Evolutionary conservation across 2,329 filamentous ascomycete genomes (phyloP).

Genomic region (Hypoxylon sp.): DNA sequence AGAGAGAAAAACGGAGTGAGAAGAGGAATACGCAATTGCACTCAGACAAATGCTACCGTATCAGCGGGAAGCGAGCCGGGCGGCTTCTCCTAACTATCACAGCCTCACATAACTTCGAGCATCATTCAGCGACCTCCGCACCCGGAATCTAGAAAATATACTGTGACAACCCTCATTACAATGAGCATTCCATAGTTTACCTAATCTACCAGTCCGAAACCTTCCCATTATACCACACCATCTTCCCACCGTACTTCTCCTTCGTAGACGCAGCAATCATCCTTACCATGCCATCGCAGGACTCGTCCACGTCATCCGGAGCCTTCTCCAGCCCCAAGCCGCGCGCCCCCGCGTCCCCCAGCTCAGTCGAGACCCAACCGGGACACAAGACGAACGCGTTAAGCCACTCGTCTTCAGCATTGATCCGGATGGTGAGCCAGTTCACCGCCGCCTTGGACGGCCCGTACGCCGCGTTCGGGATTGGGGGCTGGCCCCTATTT

Average conservation of each 20-base stretch:
- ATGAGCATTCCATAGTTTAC: not conserved
- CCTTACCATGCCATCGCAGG: slow-evolving; percentile 32
- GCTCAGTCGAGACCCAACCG: slow-evolving; percentile 37
- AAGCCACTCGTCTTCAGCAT: slow-evolving; percentile 55
- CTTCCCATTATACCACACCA: slow-evolving; percentile 35
- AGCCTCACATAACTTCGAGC: not conserved
- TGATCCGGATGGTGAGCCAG: slow-evolving; percentile 54
- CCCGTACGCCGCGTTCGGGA: slow-evolving; percentile 60
- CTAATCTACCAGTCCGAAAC: slow-evolving; percentile 8
- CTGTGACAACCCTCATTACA: not conserved
- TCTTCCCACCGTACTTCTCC: slow-evolving; percentile 36
- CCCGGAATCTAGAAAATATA: not conserved
- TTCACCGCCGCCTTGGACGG: slow-evolving; percentile 59
- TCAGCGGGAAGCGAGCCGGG: not conserved
- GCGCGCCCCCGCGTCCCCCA: slow-evolving; percentile 30
- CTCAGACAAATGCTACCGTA: too few relatives aligned
- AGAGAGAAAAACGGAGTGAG: not conserved
- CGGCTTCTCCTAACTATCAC: not conserved
- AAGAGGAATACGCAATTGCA: not conserved
- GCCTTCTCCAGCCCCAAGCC: slow-evolving; percentile 25
- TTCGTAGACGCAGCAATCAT: slow-evolving; percentile 27
- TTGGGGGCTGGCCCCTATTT: slow-evolving; percentile 41
- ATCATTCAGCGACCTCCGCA: not conserved
- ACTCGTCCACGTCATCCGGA: slow-evolving; percentile 20
- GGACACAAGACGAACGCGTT: slow-evolving; percentile 40